Evolutionary conservation across 2,329 filamentous ascomycete genomes (phyloP), one percentile per base, ranked within the genome.

Genomic region (Aspergillus sclerotialis): DNA sequence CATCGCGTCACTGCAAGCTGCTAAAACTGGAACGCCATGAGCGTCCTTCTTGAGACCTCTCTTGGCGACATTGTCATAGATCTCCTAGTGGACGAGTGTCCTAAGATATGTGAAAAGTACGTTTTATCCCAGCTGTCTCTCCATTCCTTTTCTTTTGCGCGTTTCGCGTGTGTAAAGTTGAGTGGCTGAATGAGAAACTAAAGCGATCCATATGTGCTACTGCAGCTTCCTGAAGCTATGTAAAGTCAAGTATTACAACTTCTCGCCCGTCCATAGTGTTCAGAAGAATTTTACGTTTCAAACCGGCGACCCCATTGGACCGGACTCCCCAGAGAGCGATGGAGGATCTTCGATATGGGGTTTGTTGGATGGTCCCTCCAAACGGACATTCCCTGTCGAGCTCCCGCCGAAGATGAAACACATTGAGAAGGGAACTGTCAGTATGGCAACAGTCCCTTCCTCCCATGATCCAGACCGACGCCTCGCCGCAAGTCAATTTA

Each of bases 191-290:
- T 58, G 60, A 60, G 58, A 51, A 65, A 68, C 69, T 72, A 69
- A 16, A 79, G 69, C 69, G 53, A 46, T 62, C 54, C 53, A n/a
- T n/a, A n/a, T 49, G 23, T 45, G 45, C 31, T 50, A 43, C 43
- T 49, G 49, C 53, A 93, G 87, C 73, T 96, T 98, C 63, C 71
- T 98, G 37, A 96, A 98, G 73, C 84, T 98, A 50, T 95, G 92
- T 78, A 96, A 96, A 68, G 72, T 88, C 65, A 98, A 95, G 69
- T 98, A 96, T 69, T 98, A 95, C 78, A 96, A 96, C 69, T 96
- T 93, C 62, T 81, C 88, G 5, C 92, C 90, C 16, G 69, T 96
- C 35, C 86, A 95, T 67, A 88, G 82, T 47, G 78, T 98, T 24
- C 92, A 95, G 58, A 92, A 90, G 60, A 80, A 87, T 64, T 96